Base-by-base conservation (phyloP, 129 eudicot genomes). In the Ambrosia artemisiifolia region DNA sequence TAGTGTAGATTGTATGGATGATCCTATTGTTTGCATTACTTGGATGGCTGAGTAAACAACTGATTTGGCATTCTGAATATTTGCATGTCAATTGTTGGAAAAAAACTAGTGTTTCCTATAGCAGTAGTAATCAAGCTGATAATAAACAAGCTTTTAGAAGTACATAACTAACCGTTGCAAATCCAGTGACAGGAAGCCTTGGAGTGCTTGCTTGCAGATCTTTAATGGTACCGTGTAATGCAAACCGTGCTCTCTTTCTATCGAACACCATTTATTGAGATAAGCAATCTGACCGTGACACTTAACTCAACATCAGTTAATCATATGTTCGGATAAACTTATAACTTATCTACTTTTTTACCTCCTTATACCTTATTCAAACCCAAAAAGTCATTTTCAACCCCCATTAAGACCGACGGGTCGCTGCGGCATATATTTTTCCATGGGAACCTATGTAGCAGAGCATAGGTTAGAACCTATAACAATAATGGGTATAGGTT, bases 161-260 rank as follows among this genome's bases (percentile, higher is more conserved):
- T 56, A 56, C 30, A 28, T 69, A 8, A 35, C 80, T 54, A 83
- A 95, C 99, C 81, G 63, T 88, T 74, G 99, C 97, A 38, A 85
- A 88, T 74, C 84, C 96, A n/a, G 89, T 86, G 72, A 90, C 81
- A 12, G 99, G 99, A 84, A 95, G 86, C 35, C 91, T 95, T 61
- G 90, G 72, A 79, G 96, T 95, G 83, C 91, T 84, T 53, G 97
- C 89, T 75, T 88, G 83, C 55, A 95, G 85, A 81, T 95, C 97
- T 72, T 81, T 76, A 57, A 79, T 91, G 44, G 88, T 87, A 50
- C 83, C 88, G 35, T 80, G 83, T 73, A 95, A 62, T 8, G 94
- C 82, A 79, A 78, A 69, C 62, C 71, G 81, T 95, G 99, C 28
- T 88, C 95, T 20, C 81, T 81, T 68, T 95, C 97, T 40, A 88